Percentiles rank a stretch among this genome's conserved stretches.
Conservation (phyloP, 768 basidiomycete genomes). For the Lactarius indigo region DNA sequence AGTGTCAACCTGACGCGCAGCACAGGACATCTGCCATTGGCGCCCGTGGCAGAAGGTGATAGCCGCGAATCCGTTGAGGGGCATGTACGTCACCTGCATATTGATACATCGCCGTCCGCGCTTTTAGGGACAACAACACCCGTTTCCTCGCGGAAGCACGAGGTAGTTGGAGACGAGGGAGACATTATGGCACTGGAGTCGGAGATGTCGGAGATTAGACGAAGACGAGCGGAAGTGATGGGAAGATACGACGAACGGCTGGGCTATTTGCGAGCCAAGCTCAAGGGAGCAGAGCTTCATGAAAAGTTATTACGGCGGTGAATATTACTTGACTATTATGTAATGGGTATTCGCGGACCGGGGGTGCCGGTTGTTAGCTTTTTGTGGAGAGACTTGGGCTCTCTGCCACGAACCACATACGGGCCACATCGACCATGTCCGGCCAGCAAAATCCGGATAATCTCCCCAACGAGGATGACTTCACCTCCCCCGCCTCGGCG, state of each 20-base stretch:
- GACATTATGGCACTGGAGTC: conserved; percentile 42
- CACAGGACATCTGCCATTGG: conserved; percentile 47
- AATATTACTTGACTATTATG: conserved; percentile 3
- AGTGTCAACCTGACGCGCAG: conserved; percentile 52
- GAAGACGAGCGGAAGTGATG: conserved; percentile 66
- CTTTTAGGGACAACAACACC: neutral
- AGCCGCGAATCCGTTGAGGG: conserved; percentile 17
- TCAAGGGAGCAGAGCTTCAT: conserved; percentile 80
- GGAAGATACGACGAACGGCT: conserved; percentile 70
- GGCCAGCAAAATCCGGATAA: conserved; percentile 7
- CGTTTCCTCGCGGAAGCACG: conserved; percentile 22
- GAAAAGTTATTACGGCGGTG: conserved; percentile 70
- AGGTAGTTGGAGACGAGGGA: conserved; percentile 34
- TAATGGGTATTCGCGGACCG: neutral
- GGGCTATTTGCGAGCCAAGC: conserved; percentile 75
- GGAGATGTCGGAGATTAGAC: conserved; percentile 67
- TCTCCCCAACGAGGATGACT: neutral
- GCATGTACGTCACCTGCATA: conserved; percentile 12
- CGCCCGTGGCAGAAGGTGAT: conserved; percentile 50
- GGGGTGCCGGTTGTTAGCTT: neutral
- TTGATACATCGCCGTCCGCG: conserved; percentile 9
- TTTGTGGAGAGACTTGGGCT: neutral
- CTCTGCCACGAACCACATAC: neutral
- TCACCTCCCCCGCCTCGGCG: conserved; percentile 24
- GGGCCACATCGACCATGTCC: conserved; percentile 8